Base-by-base conservation (phyloP, 352 stramenopile genomes). In the Peronospora farinosa region DNA sequence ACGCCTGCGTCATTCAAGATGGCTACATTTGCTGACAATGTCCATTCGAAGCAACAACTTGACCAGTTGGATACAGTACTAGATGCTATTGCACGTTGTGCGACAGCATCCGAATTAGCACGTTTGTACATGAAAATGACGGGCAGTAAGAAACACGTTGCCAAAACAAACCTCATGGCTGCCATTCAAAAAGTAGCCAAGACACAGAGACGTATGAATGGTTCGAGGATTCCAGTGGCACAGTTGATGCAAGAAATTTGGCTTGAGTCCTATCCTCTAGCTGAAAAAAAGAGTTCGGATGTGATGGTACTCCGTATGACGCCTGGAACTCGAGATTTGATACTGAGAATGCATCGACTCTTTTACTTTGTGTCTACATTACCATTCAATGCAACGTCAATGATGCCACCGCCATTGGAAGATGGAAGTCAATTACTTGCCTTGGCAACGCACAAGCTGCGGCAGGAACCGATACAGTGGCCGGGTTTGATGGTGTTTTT, bases 401-500 rank as follows among this genome's bases (percentile, higher is more conserved):
- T 54, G 28, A 50, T 64, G 38, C 41, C 61, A 5, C 33, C 51
- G 7, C 61, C 46, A 12, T 8, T 48, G 16, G 52, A 63, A 31
- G 42, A 63, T 25, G 36, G 57, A 8, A 40, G 38, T 8, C 51
- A 62, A 7, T 23, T 75, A 0, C 42, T 82, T 32, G 48, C 35
- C 5, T 13, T 65, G 40, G 69, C 67, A 7, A 35, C 49, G 13
- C 40, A 57, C 11, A 76, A 67, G 30, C n/a, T 74, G 16, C 48
- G 64, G 0, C 50, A 78, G 19, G 67, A 84, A 25, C 60, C 72
- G 16, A 78, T 62, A n/a, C 66, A 76, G 38, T 90, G 78, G 81
- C 81, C 81, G 5, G 81, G 81, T 0, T 44, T 92, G 27, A 67
- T 92, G 45, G 73, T 83, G 15, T 72, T 78, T 36, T 90, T 92